Evolutionary conservation across 306 rosid genomes (phyloP), one percentile per base, ranked within the genome.

Genomic region (Trifolium subterraneum): DNA sequence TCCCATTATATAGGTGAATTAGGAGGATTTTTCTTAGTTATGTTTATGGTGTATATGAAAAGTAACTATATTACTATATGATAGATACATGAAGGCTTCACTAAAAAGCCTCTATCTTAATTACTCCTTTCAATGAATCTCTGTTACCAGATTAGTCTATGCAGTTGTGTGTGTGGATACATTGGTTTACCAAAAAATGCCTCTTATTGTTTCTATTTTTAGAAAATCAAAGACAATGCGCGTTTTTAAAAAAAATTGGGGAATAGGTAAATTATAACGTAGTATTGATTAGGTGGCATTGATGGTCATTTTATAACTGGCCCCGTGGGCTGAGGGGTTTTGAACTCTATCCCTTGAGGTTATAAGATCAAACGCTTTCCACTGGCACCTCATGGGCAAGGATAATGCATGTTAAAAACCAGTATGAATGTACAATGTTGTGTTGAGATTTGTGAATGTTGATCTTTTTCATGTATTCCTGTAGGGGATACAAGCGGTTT

Each of bases 401-500:
- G 60, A 19, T 42, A 52, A 20, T 44, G 50, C 39, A 64, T 44
- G 77, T 23, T 70, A 54, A 29, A 31, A 31, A 56, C 51, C 25
- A 60, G 18, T 48, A 61, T 65, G 41, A 44, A 22, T 16, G 67
- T 36, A 64, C 63, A 1, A 33, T 71, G 64, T 54, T 64, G 29
- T 38, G 20, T 56, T 64, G 31, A 41, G 23, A 71, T 70, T 31
- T 75, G 45, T 52, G 64, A 44, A 38, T 56, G 22, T 22, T 71
- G 70, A 44, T 76, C n/a, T 41, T 68, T 23, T 54, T 66, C 15
- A 36, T 23, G 7, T 82, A 51, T 25, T 61, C 35, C 82, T 73
- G 15, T 66, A 92, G 98, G 98, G 98, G 98, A 14, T 92, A 92
- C 87, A 92, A 92, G 70, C 84, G 93, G 4, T 92, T 92, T 84